Base-by-base conservation (phyloP, 2,329 filamentous ascomycete genomes). In the Cadophora sp. region DNA sequence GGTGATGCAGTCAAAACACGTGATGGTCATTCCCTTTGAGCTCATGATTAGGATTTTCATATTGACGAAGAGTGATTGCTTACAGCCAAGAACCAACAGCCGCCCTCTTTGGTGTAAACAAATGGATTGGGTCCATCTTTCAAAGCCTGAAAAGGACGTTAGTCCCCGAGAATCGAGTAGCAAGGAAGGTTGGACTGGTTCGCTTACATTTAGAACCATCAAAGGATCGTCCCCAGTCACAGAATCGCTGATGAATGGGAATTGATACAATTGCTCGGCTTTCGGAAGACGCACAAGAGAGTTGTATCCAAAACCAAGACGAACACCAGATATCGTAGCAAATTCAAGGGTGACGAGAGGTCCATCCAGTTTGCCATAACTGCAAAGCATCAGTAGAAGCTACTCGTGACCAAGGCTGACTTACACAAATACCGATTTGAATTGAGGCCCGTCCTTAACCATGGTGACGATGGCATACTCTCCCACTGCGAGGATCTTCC, bases 241-340 rank as follows among this genome's bases (percentile, higher is more conserved):
- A 14, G 51, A 27, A 29, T 65, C 63, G 7, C 26, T 26, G 8
- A 65, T 65, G 11, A 65, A 59, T 19, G 63, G 63, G 43, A 59
- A 59, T 22, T 46, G 4, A 6, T 43, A 58, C 16, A 65, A 12
- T 5, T 59, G 27, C 4, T 58, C 31, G 1, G 53, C 29, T 5
- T n/a, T 19, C 2, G 64, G 64, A 11, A 83, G n/a, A 3, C 69
- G 71, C 0, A 83, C 55, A 3, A 63, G 63, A 7, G 69, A 75
- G 53, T 83, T 83, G 71, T 80, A 81, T 0, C 82, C 82, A 55
- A 83, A 81, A 0, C 81, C 82, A 29, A 74, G 75, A 0, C 68
- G 74, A 4, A 83, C 64, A 0, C 79, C 80, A 0, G 69, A 71
- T 26, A 84, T 78, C 2, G 75, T 75, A 1, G 79, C 81, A 68